Percentiles rank a stretch among this genome's conserved stretches.
These are phyloP conservation scores for Picea abies DNA, from an alignment of 83 land plant genomes.

Conservation along the genomic window DNA sequence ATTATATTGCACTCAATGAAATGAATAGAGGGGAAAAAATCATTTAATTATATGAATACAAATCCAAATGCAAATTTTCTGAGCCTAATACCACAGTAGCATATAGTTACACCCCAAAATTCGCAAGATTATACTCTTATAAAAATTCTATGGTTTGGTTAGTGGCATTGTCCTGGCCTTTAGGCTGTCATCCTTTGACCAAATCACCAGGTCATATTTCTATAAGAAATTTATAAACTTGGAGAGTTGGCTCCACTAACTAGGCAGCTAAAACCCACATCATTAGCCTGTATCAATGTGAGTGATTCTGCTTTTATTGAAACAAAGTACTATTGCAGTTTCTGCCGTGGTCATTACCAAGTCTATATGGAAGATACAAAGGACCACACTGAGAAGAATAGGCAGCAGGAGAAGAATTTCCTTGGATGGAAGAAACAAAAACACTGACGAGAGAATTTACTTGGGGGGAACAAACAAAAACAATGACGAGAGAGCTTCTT, in stretches of 20 bases:
- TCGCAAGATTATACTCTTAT: background rate
- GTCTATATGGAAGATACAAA: background rate
- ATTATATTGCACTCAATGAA: background rate
- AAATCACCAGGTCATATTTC: background rate
- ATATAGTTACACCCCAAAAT: background rate
- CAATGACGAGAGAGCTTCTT: no score
- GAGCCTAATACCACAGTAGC: background rate
- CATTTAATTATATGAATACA: background rate
- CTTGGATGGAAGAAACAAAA: no score
- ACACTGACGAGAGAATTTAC: no score
- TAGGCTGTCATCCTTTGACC: background rate
- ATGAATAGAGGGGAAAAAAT: constrained; percentile 1
- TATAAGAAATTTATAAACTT: background rate
- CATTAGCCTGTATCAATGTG: background rate
- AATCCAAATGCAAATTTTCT: background rate
- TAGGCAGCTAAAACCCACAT: background rate
- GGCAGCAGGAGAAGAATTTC: no score
- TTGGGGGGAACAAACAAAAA: no score
- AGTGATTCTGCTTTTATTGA: background rate
- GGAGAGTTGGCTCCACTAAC: background rate
- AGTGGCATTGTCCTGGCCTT: background rate
- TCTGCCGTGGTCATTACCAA: background rate
- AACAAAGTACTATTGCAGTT: background rate
- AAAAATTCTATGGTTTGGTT: background rate
- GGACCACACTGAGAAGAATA: no score